Conservation (phyloP, 176 grass and related monocot species). For the Phragmites australis region DNA sequence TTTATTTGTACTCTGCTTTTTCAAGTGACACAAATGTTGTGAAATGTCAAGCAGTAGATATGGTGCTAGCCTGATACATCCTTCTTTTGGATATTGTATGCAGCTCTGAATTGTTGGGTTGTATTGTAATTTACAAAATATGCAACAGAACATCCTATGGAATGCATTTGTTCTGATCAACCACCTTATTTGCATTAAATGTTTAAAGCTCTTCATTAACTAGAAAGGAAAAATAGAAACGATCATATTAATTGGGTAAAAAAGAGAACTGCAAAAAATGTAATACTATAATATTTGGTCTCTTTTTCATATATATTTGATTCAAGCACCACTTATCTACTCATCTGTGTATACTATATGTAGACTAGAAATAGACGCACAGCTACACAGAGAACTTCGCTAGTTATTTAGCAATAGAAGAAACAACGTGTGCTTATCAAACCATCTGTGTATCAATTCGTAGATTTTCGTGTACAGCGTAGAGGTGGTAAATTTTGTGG, state of each 20-base stretch:
- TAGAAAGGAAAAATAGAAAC: not conserved
- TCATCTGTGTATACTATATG: not conserved
- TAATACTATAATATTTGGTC: not conserved
- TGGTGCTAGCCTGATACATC: not conserved
- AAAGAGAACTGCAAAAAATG: not conserved
- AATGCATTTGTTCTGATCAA: not conserved
- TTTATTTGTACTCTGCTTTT: constrained; percentile 2
- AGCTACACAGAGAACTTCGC: not conserved
- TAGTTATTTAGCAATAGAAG: not conserved
- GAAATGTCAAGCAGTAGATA: not conserved
- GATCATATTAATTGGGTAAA: not conserved
- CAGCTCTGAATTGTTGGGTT: not conserved
- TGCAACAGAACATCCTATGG: not conserved
- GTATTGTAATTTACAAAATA: constrained; percentile 5
- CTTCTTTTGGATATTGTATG: constrained; percentile 7
- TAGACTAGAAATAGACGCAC: not conserved
- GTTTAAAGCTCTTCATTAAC: not conserved
- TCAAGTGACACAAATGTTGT: not conserved
- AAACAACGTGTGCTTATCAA: not conserved
- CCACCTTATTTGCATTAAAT: constrained; percentile 11
- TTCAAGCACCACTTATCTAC: not conserved
- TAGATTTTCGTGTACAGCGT: not conserved
- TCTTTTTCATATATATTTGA: not conserved
- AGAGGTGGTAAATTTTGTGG: not conserved
- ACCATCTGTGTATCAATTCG: not conserved